These are phyloP conservation scores for Corrigiola litoralis DNA, from an alignment of 179 eudicot genomes.

Conservation along the genomic window DNA sequence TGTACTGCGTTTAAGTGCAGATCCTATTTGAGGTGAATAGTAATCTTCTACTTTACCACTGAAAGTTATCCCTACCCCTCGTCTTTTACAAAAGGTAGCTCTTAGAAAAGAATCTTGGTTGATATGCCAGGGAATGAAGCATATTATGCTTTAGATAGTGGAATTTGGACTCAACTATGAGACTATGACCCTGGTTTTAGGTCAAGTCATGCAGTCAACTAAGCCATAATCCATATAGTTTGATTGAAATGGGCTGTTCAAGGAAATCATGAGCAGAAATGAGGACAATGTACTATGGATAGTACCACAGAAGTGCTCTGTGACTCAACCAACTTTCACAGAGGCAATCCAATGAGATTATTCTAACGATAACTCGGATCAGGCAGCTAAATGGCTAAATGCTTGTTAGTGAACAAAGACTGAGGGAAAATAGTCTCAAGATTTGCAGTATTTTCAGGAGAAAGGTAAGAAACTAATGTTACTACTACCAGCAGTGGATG, in stretches of 20 bases:
- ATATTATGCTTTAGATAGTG: constrained; percentile 30
- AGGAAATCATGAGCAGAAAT: constrained; percentile 10
- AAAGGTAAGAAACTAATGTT: not conserved
- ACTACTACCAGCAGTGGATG: too few relatives aligned
- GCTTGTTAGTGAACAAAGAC: not conserved
- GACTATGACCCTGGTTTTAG: constrained; percentile 15
- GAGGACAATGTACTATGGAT: constrained; percentile 6
- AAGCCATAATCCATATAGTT: constrained; percentile 10
- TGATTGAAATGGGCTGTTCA: constrained; percentile 9
- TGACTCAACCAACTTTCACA: constrained; percentile 25
- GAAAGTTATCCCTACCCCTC: constrained; percentile 14
- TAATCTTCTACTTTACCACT: constrained; percentile 19
- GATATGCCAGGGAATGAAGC: constrained; percentile 15
- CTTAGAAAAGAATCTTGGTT: constrained; percentile 22
- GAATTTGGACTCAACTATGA: constrained; percentile 26
- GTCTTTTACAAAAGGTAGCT: constrained; percentile 19
- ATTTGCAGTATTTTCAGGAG: not conserved
- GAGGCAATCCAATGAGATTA: constrained; percentile 9
- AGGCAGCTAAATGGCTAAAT: not conserved
- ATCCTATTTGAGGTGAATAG: constrained; percentile 13
- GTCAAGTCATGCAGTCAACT: constrained; percentile 23
- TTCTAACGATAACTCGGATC: not conserved
- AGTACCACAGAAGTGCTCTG: constrained; percentile 23
- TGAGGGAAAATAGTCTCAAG: not conserved
- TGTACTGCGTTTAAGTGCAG: too few relatives aligned